Conservation (phyloP, 208 protist genomes). For the Leishmania braziliensis region DNA sequence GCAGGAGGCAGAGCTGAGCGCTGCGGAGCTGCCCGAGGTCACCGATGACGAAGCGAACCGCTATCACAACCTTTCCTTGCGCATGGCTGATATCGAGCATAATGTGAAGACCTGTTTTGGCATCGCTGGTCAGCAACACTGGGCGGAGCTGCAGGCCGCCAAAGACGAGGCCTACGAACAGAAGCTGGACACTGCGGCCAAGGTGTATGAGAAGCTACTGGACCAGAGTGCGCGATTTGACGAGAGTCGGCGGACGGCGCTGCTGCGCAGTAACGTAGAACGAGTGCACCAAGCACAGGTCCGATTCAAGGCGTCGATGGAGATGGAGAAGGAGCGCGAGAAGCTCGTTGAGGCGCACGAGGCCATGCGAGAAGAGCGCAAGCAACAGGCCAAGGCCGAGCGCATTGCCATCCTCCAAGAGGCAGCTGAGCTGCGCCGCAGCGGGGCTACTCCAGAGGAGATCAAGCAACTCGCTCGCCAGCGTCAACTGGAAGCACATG, state of each 20-base stretch:
- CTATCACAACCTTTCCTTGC: conserved; percentile 64
- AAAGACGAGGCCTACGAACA: conserved; percentile 80
- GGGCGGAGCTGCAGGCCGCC: conserved; percentile 80
- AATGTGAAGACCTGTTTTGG: conserved; percentile 75
- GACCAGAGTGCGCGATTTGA: conserved; percentile 70
- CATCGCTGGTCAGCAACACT: conserved; percentile 83
- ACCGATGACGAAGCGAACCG: conserved; percentile 79
- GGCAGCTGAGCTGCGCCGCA: conserved; percentile 60
- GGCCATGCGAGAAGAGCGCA: conserved; percentile 65
- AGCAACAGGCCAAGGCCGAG: conserved; percentile 38
- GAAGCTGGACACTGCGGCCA: conserved; percentile 78
- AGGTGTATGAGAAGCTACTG: conserved; percentile 78
- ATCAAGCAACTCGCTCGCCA: conserved; percentile 46
- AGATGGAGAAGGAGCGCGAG: conserved; percentile 82
- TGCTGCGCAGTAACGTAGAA: conserved; percentile 67
- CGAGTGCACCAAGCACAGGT: conserved; percentile 84
- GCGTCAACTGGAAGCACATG: conserved; percentile 61
- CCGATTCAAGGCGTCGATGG: conserved; percentile 85
- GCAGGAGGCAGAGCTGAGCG: conserved; percentile 42
- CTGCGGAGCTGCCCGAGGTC: conserved; percentile 72
- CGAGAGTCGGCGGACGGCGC: conserved; percentile 70
- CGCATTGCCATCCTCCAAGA: conserved; percentile 60
- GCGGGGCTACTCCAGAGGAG: conserved; percentile 50
- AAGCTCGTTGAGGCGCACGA: conserved; percentile 71
- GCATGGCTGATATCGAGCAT: conserved; percentile 80